phyloP scores from a whole-genome alignment of 352 stramenopile genomes.

The Saprolegnia parasitica region DNA sequence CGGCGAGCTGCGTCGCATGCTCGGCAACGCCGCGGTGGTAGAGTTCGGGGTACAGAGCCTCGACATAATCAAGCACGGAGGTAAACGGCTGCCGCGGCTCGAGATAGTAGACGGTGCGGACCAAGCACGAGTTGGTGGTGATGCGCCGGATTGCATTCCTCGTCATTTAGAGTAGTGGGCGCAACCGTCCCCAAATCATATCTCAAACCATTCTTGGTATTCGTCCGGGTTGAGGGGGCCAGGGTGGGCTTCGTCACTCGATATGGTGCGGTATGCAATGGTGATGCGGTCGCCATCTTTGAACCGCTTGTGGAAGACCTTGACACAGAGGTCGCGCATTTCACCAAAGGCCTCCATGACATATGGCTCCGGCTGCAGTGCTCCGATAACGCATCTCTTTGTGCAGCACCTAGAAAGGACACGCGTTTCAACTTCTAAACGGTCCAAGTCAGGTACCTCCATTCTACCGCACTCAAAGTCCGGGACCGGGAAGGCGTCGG shows the following conservation, averaged over 20 bases:
- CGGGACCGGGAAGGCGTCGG: neutral
- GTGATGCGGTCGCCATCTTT: neutral
- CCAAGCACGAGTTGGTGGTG: neutral
- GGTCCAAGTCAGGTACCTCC: neutral
- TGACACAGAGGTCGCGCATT: neutral
- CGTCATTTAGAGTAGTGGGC: neutral
- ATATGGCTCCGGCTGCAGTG: neutral
- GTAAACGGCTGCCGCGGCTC: neutral
- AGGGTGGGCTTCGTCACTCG: neutral
- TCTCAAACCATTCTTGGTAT: constrained; percentile 1
- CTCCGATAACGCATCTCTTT: neutral
- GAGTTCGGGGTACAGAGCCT: neutral
- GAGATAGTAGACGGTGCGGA: neutral
- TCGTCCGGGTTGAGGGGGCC: neutral
- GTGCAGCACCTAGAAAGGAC: neutral
- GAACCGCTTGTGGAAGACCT: constrained; percentile 3
- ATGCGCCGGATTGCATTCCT: neutral
- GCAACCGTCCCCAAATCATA: neutral
- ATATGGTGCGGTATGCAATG: constrained; percentile 7
- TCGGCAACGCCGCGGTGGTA: neutral
- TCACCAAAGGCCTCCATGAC: neutral
- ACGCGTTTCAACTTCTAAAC: neutral
- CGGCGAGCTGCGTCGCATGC: neutral
- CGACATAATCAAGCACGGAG: neutral
- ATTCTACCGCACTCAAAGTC: neutral